phyloP scores from a whole-genome alignment of 2,329 filamentous ascomycete genomes.

The Calonectria ilicicola region DNA sequence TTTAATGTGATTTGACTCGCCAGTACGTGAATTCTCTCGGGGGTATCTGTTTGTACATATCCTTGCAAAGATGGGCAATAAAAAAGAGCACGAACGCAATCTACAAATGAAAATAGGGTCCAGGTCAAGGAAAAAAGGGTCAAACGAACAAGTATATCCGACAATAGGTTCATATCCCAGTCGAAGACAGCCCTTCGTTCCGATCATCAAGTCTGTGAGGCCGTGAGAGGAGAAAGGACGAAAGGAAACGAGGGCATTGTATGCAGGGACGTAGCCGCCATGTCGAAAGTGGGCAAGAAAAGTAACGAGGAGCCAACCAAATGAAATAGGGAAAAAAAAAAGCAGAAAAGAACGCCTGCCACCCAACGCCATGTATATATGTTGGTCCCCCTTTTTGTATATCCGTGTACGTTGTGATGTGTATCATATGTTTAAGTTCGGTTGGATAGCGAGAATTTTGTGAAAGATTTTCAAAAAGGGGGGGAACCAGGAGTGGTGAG shows the following conservation, averaged over 20 bases:
- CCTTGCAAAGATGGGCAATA: constrained; percentile 31
- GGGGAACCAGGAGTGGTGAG: constrained; percentile 25
- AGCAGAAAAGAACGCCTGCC: constrained; percentile 39
- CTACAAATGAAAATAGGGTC: constrained; percentile 37
- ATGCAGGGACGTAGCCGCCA: constrained; percentile 28
- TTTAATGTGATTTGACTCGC: constrained; percentile 25
- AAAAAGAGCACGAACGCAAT: constrained; percentile 24
- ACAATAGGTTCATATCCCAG: constrained; percentile 5
- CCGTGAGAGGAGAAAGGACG: not conserved
- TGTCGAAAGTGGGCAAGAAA: constrained; percentile 18
- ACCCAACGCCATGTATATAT: constrained; percentile 41
- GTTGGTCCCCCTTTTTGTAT: constrained; percentile 33
- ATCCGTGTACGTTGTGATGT: constrained; percentile 28
- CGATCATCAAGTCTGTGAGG: not conserved
- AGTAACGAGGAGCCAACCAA: not conserved
- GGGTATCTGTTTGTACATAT: constrained; percentile 46
- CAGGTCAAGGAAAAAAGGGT: constrained; percentile 4
- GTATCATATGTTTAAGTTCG: constrained; percentile 13
- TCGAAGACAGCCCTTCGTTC: not conserved
- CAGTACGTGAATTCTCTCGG: constrained; percentile 37
- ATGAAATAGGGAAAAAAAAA: constrained; percentile 27
- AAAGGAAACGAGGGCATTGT: constrained; percentile 8
- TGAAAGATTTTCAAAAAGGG: constrained; percentile 16
- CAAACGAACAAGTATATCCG: not conserved
- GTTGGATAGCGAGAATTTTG: constrained; percentile 26